Percentiles rank a stretch among this genome's conserved stretches.
These are phyloP conservation scores for Globisporangium canariense DNA, from an alignment of 352 stramenopile genomes.

Conservation along the genomic window DNA sequence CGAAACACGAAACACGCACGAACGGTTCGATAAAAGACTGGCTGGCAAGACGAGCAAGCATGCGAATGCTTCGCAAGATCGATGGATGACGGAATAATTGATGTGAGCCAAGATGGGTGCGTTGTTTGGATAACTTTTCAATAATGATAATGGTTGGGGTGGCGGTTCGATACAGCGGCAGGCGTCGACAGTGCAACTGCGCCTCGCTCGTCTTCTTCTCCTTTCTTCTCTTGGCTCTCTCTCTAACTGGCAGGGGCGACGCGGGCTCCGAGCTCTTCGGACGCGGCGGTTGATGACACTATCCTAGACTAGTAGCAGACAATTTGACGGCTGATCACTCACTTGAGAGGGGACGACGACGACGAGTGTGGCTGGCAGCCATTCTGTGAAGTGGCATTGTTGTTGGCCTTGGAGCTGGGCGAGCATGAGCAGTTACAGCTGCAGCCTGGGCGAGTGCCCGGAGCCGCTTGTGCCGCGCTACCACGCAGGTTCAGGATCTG, in stretches of 20 bases:
- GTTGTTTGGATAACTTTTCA: neutral
- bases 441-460: conserved; percentile 14
- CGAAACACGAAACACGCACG: neutral
- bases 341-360: conserved; percentile 13
- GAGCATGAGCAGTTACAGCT: conserved; percentile 24
- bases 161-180: neutral
- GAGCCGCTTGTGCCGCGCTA: neutral
- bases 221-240: neutral
- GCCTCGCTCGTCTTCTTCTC: neutral
- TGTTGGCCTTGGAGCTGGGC: conserved; percentile 13
- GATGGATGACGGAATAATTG: neutral
- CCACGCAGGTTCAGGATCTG: conserved; percentile 73
- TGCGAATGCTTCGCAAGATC: neutral
- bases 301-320: conserved; percentile 6
- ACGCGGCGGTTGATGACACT: neutral
- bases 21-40: neutral
- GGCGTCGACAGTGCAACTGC: neutral
- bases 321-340: neutral
- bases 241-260: neutral
- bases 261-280: conserved; percentile 13
- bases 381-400: neutral
- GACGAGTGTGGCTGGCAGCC: conserved; percentile 4
- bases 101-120: neutral
- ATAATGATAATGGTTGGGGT: conserved; percentile 12
- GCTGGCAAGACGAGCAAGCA: neutral